phyloP scores from a whole-genome alignment of 2,329 filamentous ascomycete genomes.

The Colletotrichum sp. region DNA sequence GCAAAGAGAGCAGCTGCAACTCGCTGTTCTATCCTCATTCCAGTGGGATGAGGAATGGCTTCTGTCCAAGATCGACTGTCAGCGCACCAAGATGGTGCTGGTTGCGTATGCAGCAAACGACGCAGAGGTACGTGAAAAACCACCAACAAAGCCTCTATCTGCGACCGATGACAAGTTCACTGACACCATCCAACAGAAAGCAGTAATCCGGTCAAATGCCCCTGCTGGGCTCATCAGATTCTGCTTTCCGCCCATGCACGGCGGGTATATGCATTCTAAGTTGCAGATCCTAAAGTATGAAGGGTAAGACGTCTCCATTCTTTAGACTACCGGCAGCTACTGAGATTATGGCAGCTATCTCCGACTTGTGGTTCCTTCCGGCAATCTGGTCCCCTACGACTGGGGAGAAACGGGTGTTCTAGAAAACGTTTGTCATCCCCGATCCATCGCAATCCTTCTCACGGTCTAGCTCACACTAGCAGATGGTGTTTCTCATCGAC shows the following conservation, averaged over 20 bases:
- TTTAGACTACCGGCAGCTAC: background rate
- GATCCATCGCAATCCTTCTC: background rate
- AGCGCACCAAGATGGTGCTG: constrained; percentile 65
- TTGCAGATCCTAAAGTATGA: constrained; percentile 81
- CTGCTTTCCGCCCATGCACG: constrained; percentile 84
- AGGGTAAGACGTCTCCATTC: background rate
- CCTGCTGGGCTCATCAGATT: constrained; percentile 63
- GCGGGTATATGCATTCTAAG: constrained; percentile 91
- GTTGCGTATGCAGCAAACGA: constrained; percentile 60
- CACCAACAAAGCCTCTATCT: background rate
- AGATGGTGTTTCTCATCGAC: constrained; percentile 91
- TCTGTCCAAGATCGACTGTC: constrained; percentile 69
- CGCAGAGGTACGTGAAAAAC: constrained; percentile 47
- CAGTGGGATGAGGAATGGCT: constrained; percentile 86
- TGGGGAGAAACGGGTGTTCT: constrained; percentile 87
- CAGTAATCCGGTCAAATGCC: constrained; percentile 51
- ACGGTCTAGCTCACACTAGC: constrained; percentile 19
- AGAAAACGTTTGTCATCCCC: constrained; percentile 70
- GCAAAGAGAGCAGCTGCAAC: constrained; percentile 71
- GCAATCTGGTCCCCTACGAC: constrained; percentile 84
- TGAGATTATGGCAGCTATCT: constrained; percentile 53
- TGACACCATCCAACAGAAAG: constrained; percentile 40
- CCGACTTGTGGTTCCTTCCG: constrained; percentile 83
- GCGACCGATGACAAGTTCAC: background rate
- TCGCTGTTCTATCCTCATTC: constrained; percentile 85